These are phyloP conservation scores for Lipomyces chichibuensis DNA, from an alignment of 805 yeast genomes.

Conservation along the genomic window DNA sequence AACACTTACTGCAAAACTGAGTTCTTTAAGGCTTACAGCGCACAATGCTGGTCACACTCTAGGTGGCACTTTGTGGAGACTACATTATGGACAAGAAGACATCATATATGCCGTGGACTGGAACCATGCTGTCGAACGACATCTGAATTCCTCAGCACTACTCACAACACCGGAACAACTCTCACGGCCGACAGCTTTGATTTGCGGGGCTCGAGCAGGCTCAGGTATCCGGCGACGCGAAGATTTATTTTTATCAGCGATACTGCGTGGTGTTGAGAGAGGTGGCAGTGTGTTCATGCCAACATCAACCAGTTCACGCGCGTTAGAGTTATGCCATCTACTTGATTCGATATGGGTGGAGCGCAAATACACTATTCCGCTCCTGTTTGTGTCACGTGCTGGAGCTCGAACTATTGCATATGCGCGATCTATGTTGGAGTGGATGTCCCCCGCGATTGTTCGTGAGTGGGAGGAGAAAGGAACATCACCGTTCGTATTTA, in stretches of 20 bases:
- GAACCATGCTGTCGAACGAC: constrained; percentile 91
- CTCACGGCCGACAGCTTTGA: constrained; percentile 77
- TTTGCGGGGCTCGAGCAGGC: constrained; percentile 64
- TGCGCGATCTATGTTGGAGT: constrained; percentile 88
- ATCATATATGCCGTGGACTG: constrained; percentile 88
- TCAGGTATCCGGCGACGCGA: constrained; percentile 69
- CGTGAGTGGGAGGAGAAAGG: constrained; percentile 80
- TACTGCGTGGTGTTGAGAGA: constrained; percentile 19
- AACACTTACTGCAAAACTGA: constrained; percentile 57
- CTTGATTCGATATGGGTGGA: constrained; percentile 68
- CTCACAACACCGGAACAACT: constrained; percentile 62
- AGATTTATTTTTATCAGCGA: constrained; percentile 55
- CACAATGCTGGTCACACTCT: constrained; percentile 88
- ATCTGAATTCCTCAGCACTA: constrained; percentile 69
- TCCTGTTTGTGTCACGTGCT: constrained; percentile 73
- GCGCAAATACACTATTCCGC: constrained; percentile 54
- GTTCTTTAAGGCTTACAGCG: constrained; percentile 64
- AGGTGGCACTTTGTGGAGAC: constrained; percentile 91
- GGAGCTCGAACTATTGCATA: constrained; percentile 77
- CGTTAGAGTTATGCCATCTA: constrained; percentile 74
- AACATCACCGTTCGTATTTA: constrained; percentile 78
- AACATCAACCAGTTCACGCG: constrained; percentile 75
- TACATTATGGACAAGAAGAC: constrained; percentile 73
- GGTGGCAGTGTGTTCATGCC: constrained; percentile 87
- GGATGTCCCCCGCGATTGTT: constrained; percentile 90